Percentiles rank a stretch among this genome's conserved stretches.
Evolutionary conservation across 2,329 filamentous ascomycete species (phyloP).

Genomic region (Ophiocordyceps camponoti-saundersi): DNA sequence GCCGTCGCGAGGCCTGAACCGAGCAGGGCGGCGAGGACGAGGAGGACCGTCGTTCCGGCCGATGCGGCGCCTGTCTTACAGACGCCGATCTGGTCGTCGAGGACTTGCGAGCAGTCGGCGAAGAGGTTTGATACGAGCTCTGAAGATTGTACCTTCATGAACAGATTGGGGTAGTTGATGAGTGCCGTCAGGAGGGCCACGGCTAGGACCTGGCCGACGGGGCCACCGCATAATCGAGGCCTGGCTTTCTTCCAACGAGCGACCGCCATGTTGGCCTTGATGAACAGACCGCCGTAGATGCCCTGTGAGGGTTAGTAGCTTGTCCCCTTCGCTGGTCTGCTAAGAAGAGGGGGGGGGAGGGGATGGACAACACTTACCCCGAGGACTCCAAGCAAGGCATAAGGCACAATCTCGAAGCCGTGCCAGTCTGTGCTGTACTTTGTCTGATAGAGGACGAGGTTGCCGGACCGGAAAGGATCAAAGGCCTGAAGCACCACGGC

Average conservation of each 20-base stretch:
- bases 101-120: slow-evolving; percentile 70
- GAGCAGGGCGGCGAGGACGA: slow-evolving; percentile 64
- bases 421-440: slow-evolving; percentile 94
- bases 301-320: slow-evolving; percentile 27
- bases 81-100: slow-evolving; percentile 74
- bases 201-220: slow-evolving; percentile 74
- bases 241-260: slow-evolving; percentile 91
- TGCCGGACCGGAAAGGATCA: slow-evolving; percentile 94
- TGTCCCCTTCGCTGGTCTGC: neutral
- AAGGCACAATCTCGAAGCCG: slow-evolving; percentile 91
- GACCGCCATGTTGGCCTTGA: slow-evolving; percentile 92
- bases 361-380: slow-evolving; percentile 23
- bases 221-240: slow-evolving; percentile 54
- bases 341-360: neutral
- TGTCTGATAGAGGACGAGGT: slow-evolving; percentile 98
- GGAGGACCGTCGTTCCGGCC: slow-evolving; percentile 60
- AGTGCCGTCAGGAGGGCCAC: slow-evolving; percentile 58
- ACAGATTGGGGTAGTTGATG: slow-evolving; percentile 90
- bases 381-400: slow-evolving; percentile 78
- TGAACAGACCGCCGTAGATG: slow-evolving; percentile 88
- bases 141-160: slow-evolving; percentile 93
- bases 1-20: slow-evolving; percentile 78
- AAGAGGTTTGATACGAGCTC: slow-evolving; percentile 99
- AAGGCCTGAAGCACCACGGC: slow-evolving; percentile 85
- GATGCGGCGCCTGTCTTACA: slow-evolving; percentile 59